phyloP scores from a whole-genome alignment of 2,329 filamentous ascomycete genomes.

The Xylariales sp. region DNA sequence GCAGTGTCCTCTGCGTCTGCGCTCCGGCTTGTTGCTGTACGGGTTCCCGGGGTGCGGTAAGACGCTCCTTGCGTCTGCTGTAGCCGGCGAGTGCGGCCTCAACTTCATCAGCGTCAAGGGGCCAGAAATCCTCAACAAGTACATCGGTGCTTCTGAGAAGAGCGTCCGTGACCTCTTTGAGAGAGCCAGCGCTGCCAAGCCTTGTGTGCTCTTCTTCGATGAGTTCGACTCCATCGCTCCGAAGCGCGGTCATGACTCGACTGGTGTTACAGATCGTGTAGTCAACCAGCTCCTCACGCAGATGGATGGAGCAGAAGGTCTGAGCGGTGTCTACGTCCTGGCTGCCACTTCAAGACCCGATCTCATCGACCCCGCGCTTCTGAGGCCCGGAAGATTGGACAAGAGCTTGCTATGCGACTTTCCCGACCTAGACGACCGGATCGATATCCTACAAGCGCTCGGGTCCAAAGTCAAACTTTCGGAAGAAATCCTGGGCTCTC shows the following conservation, averaged over 20 bases:
- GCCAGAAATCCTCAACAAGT: constrained; percentile 97
- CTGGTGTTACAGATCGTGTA: constrained; percentile 96
- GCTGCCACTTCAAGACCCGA: constrained; percentile 92
- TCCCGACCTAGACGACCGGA: constrained; percentile 70
- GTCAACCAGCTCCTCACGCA: constrained; percentile 98
- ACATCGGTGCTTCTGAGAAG: constrained; percentile 97
- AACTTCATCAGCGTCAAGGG: constrained; percentile 99
- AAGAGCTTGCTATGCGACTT: constrained; percentile 92
- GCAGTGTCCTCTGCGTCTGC: constrained; percentile 88
- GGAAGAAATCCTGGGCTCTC: constrained; percentile 54
- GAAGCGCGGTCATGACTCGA: constrained; percentile 94
- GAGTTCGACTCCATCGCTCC: constrained; percentile 98
- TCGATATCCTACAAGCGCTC: constrained; percentile 86
- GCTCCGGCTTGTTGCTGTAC: constrained; percentile 88
- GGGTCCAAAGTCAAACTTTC: constrained; percentile 73
- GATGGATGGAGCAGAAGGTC: constrained; percentile 96
- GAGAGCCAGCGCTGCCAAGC: constrained; percentile 81
- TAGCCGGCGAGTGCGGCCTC: constrained; percentile 95
- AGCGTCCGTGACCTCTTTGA: constrained; percentile 93
- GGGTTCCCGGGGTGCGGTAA: constrained; percentile 96
- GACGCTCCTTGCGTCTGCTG: constrained; percentile 88
- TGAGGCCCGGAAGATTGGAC: constrained; percentile 87
- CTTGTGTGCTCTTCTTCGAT: constrained; percentile 96
- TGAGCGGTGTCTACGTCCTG: constrained; percentile 92
- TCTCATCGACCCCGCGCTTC: constrained; percentile 87